Conservation (phyloP, 1,284 basidiomycete genomes). For the Trichosporon asahii region DNA sequence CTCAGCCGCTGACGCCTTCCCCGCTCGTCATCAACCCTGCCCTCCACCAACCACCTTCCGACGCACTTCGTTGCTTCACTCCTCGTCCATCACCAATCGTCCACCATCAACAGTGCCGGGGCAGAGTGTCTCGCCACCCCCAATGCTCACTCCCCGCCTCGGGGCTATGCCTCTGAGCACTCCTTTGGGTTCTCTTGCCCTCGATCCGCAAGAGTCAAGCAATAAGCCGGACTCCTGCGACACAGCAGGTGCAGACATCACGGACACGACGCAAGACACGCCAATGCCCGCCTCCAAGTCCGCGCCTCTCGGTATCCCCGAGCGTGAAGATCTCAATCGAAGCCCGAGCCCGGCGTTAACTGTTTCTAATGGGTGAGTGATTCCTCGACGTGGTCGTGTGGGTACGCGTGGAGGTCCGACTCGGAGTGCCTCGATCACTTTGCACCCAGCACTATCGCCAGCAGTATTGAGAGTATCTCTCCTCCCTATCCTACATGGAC, state of each 20-base stretch:
- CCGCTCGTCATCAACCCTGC: conserved; percentile 8
- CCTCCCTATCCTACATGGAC: neutral
- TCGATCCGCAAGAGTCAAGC: conserved; percentile 7
- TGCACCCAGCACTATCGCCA: neutral
- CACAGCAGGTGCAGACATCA: neutral
- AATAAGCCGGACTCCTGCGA: neutral
- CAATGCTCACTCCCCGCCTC: conserved; percentile 23
- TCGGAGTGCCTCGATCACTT: neutral
- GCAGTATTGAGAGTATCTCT: neutral
- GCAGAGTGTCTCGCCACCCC: conserved; percentile 25
- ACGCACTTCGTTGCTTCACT: neutral
- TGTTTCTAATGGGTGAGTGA: conserved; percentile 28
- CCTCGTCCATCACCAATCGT: neutral
- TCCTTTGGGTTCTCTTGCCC: conserved; percentile 12
- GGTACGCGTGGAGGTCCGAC: neutral
- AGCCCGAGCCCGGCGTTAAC: conserved; percentile 26
- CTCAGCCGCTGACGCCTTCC: neutral
- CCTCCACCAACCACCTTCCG: neutral
- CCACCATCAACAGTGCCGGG: conserved; percentile 19
- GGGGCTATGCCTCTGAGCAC: conserved; percentile 17
- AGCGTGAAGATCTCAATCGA: neutral
- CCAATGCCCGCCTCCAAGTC: neutral
- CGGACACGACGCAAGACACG: conserved; percentile 1
- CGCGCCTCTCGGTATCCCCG: neutral
- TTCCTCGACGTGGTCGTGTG: neutral